Conservation (phyloP, 1,139 yeast species). For the Geotrichum candidum region DNA sequence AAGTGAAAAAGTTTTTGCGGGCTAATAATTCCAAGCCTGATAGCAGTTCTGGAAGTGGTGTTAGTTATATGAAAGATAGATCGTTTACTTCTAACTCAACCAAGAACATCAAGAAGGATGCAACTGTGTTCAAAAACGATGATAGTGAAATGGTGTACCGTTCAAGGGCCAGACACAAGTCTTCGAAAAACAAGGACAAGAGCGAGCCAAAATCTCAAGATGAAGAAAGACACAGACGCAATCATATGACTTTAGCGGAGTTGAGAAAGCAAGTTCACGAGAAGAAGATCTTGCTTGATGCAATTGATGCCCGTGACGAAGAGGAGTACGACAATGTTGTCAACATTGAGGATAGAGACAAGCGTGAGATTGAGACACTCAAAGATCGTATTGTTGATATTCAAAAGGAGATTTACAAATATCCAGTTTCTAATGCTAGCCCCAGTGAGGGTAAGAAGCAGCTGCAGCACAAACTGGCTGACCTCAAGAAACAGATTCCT, state of each 20-base stretch:
- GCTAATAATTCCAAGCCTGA: slow-evolving; percentile 21
- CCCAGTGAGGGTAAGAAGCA: slow-evolving; percentile 33
- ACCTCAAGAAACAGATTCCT: slow-evolving; percentile 65
- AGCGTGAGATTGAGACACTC: slow-evolving; percentile 54
- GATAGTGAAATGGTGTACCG: slow-evolving; percentile 59
- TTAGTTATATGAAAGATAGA: slow-evolving; percentile 27
- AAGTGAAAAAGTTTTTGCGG: slow-evolving; percentile 45
- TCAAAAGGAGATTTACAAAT: slow-evolving; percentile 44
- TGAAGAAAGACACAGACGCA: slow-evolving; percentile 13
- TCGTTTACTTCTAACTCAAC: slow-evolving; percentile 28
- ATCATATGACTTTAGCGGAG: slow-evolving; percentile 38
- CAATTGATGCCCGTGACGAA: slow-evolving; percentile 66
- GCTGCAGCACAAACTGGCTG: slow-evolving; percentile 47
- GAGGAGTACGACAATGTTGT: slow-evolving; percentile 46
- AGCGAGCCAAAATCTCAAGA: slow-evolving; percentile 34
- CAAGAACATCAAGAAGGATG: slow-evolving; percentile 42
- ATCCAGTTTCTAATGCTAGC: slow-evolving; percentile 33
- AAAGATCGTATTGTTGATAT: slow-evolving; percentile 54
- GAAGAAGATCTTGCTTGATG: slow-evolving; percentile 63
- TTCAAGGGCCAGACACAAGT: slow-evolving; percentile 61
- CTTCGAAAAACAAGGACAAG: slow-evolving; percentile 37
- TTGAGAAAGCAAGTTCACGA: slow-evolving; percentile 62
- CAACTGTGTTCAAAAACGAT: slow-evolving; percentile 58
- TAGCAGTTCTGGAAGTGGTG: slow-evolving; percentile 20
- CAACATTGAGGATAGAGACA: slow-evolving; percentile 40